Evolutionary conservation across 2,329 filamentous ascomycete species (phyloP).

Genomic region (Magnaporthiopsis incrustans): DNA sequence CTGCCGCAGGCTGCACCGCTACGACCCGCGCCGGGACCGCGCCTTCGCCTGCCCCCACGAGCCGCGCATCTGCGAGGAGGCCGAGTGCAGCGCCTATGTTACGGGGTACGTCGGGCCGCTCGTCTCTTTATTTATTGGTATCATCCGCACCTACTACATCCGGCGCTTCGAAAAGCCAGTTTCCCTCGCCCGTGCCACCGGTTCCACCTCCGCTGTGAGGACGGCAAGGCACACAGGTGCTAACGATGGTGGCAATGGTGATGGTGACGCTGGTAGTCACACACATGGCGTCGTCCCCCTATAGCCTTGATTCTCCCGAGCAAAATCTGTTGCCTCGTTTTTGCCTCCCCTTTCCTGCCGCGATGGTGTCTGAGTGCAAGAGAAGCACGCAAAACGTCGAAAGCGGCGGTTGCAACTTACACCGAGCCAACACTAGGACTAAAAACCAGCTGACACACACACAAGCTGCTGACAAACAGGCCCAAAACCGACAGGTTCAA

Average conservation of each 20-base stretch:
- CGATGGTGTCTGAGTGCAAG: background rate
- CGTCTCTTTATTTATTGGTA: background rate
- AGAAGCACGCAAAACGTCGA: too few relatives aligned
- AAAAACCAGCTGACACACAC: too few relatives aligned
- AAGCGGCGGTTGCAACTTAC: too few relatives aligned
- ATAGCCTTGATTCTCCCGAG: background rate
- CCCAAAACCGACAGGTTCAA: background rate
- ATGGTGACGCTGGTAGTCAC: too few relatives aligned
- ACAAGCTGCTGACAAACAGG: too few relatives aligned
- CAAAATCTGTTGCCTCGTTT: background rate
- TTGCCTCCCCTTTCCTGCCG: background rate
- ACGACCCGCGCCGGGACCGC: background rate
- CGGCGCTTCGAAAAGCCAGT: too few relatives aligned
- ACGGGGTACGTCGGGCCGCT: background rate
- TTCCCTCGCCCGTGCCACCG: background rate
- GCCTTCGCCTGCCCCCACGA: background rate
- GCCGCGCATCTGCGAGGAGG: background rate
- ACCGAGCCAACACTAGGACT: too few relatives aligned
- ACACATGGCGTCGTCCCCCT: background rate
- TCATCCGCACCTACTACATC: background rate
- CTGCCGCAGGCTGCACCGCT: background rate
- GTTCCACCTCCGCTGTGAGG: background rate
- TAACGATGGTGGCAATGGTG: too few relatives aligned
- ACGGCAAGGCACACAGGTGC: too few relatives aligned
- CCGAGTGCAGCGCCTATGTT: background rate